A percentile compares a stretch with the other conserved stretches of the same genome.
These are phyloP conservation scores for Helotiales sp. DNA, from an alignment of 2,329 filamentous ascomycete genomes.

Conservation along the genomic window DNA sequence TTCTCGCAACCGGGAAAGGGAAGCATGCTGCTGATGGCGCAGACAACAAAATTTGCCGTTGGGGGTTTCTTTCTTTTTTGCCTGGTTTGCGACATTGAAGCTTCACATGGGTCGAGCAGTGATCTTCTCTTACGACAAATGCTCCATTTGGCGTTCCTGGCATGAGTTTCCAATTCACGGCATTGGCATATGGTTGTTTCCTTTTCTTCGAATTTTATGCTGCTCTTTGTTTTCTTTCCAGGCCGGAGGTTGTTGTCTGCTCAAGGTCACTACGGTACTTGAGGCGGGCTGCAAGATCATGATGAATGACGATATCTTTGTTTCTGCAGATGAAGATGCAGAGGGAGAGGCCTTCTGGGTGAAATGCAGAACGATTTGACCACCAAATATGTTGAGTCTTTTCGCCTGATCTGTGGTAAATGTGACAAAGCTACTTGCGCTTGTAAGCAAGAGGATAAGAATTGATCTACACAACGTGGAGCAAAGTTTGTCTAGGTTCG, in stretches of 20 bases:
- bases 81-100: slow-evolving; percentile 37
- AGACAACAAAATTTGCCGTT: slow-evolving; percentile 29
- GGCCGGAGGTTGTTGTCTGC: slow-evolving; percentile 3
- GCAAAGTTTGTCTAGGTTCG: neutral
- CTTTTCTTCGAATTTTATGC: neutral
- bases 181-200: slow-evolving; percentile 32
- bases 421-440: neutral
- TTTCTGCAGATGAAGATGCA: slow-evolving; percentile 3
- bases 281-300: neutral
- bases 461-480: neutral
- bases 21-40: slow-evolving; percentile 20
- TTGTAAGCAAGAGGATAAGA: neutral
- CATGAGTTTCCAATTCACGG: slow-evolving; percentile 24
- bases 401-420: neutral
- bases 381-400: neutral
- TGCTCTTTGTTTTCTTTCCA: neutral
- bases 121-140: slow-evolving; percentile 39
- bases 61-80: slow-evolving; percentile 15
- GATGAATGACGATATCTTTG: slow-evolving; percentile 2
- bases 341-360: neutral
- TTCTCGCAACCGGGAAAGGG: slow-evolving; percentile 33
- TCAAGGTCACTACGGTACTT: slow-evolving; percentile 20
- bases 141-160: slow-evolving; percentile 37
- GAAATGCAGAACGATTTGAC: slow-evolving; percentile 13
- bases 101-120: slow-evolving; percentile 30